phyloP scores from a whole-genome alignment of 106 monocot species.

The Dendrobium chrysotoxum region DNA sequence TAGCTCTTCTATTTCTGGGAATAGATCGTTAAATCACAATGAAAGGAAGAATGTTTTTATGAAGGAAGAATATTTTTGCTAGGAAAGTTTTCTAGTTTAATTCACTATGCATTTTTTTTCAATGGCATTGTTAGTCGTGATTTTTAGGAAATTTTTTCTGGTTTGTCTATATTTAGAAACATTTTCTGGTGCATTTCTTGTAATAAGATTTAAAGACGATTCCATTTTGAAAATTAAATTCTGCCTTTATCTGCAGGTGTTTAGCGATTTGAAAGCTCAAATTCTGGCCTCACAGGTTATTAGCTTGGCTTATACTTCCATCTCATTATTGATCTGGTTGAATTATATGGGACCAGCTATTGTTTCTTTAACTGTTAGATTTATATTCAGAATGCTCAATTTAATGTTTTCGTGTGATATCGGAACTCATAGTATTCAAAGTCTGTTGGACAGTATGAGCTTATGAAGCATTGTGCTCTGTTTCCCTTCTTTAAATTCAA shows the following conservation, averaged over 20 bases:
- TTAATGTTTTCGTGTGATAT: too few relatives aligned
- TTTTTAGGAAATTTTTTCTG: neutral
- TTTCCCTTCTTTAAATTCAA: too few relatives aligned
- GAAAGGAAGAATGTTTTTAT: too few relatives aligned
- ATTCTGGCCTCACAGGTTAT: constrained; percentile 89
- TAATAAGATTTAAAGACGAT: neutral
- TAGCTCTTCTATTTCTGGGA: too few relatives aligned
- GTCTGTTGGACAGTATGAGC: too few relatives aligned
- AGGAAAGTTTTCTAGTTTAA: too few relatives aligned
- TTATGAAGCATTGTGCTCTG: too few relatives aligned
- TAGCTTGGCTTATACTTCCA: neutral
- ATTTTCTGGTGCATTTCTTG: neutral
- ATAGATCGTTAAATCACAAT: too few relatives aligned
- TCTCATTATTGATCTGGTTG: neutral
- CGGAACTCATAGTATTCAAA: too few relatives aligned
- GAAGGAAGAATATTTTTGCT: too few relatives aligned
- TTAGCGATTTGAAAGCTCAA: constrained; percentile 80
- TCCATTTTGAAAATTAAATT: constrained; percentile 4
- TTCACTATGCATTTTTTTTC: neutral
- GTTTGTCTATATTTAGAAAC: neutral
- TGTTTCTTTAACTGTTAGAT: neutral
- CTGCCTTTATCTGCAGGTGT: constrained; percentile 46
- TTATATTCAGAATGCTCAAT: neutral
- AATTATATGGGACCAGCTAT: neutral
- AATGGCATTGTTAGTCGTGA: neutral